Base-by-base conservation (phyloP, 2,329 filamentous ascomycete genomes). In the Acephala macrosclerotiorum region DNA sequence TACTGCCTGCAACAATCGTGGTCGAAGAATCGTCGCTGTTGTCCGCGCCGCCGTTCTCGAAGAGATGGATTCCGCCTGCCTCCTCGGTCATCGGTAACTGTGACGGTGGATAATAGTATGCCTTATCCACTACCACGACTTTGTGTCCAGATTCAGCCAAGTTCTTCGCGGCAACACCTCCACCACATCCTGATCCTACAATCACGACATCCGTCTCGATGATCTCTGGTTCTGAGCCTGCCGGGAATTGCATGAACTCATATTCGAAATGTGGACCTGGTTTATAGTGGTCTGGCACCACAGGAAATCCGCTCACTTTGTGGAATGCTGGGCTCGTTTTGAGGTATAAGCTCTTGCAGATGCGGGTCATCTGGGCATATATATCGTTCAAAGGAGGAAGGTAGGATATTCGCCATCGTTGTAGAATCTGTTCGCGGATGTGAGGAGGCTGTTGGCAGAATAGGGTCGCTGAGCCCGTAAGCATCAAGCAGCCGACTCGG, bases 121-220 rank as follows among this genome's bases (percentile, higher is more conserved):
- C 87, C 76, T 96, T 96, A 70, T 96, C 93, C 2, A 93, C 89
- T 0, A 97, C 91, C 3, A 97, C 77, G 33, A 97, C 93, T 22
- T 83, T 83, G 70, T 91, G 83, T 6, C 91, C 92, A 1, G 90
- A 91, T 77, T 94, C 89, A 9, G 94, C 87, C 1, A 97, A 80
- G 59, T 92, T 90, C 77, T 94, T 94, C 22, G 94, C 94, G 38
- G 85, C 87, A 0, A 97, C 93, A 14, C 85, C 92, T 45, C 92
- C 94, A 68, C 94, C 94, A 72, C 92, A 96, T 35, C 94, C 94
- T 42, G 92, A 96, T 2, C 94, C 94, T 20, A 97, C 85, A 66
- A 97, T 89, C 40, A 97, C 87, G 0, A 97, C 87, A 77, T 97
- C 95, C 0, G 91, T 90, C 60, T 93, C 87, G 47, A 96, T 80